These are phyloP conservation scores for Trichoderma citrinoviride DNA, from an alignment of 2,329 filamentous ascomycete genomes.

Conservation along the genomic window DNA sequence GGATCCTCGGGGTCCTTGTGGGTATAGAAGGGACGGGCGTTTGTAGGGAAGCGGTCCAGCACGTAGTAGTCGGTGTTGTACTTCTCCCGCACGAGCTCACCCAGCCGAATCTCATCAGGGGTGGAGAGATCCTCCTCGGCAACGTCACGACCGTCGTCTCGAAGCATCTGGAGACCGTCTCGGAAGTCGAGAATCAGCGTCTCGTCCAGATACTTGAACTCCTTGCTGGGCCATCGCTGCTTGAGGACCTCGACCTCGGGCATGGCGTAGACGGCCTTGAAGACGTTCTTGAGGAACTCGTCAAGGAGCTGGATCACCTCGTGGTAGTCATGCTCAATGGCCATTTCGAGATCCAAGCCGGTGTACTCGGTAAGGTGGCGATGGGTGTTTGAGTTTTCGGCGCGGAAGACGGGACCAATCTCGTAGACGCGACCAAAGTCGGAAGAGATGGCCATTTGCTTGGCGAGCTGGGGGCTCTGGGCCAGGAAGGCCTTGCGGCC, in stretches of 20 bases:
- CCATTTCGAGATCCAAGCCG: slow-evolving; percentile 89
- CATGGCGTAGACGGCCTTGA: slow-evolving; percentile 42
- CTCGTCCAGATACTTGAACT: slow-evolving; percentile 82
- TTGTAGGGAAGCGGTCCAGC: slow-evolving; percentile 85
- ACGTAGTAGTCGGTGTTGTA: slow-evolving; percentile 90
- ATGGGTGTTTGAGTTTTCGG: slow-evolving; percentile 94
- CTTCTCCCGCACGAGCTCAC: slow-evolving; percentile 80
- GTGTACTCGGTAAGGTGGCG: slow-evolving; percentile 94
- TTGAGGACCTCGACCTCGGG: slow-evolving; percentile 77
- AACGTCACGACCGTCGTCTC: slow-evolving; percentile 75
- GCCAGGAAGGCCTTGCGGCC: slow-evolving; percentile 82
- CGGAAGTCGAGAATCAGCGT: slow-evolving; percentile 79
- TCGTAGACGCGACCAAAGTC: slow-evolving; percentile 91
- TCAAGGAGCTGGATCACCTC: slow-evolving; percentile 81
- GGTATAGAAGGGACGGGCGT: slow-evolving; percentile 85
- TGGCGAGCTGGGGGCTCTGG: slow-evolving; percentile 87
- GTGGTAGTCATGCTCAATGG: slow-evolving; percentile 83
- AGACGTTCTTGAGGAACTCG: slow-evolving; percentile 73
- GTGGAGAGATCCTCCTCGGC: slow-evolving; percentile 77
- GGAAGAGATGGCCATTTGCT: slow-evolving; percentile 88
- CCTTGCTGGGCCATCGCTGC: slow-evolving; percentile 79
- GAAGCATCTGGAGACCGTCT: slow-evolving; percentile 77
- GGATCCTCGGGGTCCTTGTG: slow-evolving; percentile 75
- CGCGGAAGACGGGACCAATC: slow-evolving; percentile 69
- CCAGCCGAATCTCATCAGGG: slow-evolving; percentile 80